Evolutionary conservation across 2,329 filamentous ascomycete genomes (phyloP), one percentile per base, ranked within the genome.

Genomic region (Neocatenulostroma microsporum): DNA sequence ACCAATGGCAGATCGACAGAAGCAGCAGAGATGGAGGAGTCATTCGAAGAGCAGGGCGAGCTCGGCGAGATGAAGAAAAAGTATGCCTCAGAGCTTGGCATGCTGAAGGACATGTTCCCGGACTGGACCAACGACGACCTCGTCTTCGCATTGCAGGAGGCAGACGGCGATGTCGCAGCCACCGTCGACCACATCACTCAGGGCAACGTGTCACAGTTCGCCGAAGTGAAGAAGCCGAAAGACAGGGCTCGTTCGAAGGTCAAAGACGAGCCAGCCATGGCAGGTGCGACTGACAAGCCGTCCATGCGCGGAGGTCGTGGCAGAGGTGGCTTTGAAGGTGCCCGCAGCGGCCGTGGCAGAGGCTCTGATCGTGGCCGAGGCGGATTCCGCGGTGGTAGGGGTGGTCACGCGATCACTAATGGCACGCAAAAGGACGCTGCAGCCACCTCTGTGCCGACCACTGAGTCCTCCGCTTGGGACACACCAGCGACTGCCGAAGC

Each of bases 101-200:
- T 81, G 55, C 79, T 98, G 61, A 87, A 85, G 68, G 88, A 94
- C 63, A 80, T 96, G 69, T 95, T 94, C 69, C 79, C 85, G 42
- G 82, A 87, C 64, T 96, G 89, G 91, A 89, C 87, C 53, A 85
- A 94, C 57, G 85, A 88, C 62, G 89, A 96, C 62, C 78, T 96
- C 47, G 78, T 96, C 47, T 91, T 91, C 62, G 88, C 88, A 45
- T 73, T 98, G 42, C 79, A 94, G 63, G 91, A 98, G 70, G 82
- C 81, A 39, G 76, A 84, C 54, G 84, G 84, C 54, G 83, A 72
- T 63, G 71, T 86, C 55, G 75, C 82, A 51, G 66, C 76, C 53
- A 78, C 83, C 48, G 82, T 84, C 58, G 79, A 82, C 55, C 79
- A 80, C 63, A 89, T 91, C 62, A 78, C 80, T 53, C 81, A 88